phyloP scores from a whole-genome alignment of 768 basidiomycete species.

The Mycena alexandri region DNA sequence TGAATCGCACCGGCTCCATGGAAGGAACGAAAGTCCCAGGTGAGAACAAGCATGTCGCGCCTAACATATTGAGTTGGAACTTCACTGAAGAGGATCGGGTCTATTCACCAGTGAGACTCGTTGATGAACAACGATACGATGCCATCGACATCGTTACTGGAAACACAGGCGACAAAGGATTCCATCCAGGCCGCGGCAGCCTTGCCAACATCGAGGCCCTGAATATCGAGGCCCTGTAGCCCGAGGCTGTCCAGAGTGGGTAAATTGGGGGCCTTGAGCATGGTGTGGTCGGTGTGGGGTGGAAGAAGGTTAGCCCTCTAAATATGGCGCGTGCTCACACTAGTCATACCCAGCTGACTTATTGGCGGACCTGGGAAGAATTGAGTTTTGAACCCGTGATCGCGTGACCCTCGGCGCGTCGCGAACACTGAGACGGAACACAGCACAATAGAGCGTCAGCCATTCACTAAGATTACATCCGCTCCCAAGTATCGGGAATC shows the following conservation, averaged over 20 bases:
- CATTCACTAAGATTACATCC: no score
- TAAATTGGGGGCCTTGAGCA: conserved; percentile 28
- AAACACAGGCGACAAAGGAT: conserved; percentile 36
- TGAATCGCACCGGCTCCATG: conserved; percentile 55
- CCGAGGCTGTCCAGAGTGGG: conserved; percentile 46
- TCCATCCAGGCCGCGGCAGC: conserved; percentile 47
- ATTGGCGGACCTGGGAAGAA: no score
- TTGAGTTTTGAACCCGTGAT: no score
- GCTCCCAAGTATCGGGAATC: no score
- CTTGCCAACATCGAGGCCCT: conserved; percentile 39
- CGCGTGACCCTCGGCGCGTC: no score
- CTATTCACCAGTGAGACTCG: conserved; percentile 56
- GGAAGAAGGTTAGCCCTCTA: background rate
- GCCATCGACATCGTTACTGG: conserved; percentile 39
- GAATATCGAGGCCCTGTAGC: conserved; percentile 21
- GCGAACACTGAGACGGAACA: no score
- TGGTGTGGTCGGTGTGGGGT: background rate
- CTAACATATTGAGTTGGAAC: no score
- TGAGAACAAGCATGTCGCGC: conserved; percentile 72
- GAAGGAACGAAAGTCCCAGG: conserved; percentile 75
- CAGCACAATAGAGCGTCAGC: no score
- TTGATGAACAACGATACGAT: conserved; percentile 52
- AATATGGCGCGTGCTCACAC: no score
- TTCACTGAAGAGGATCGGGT: no score
- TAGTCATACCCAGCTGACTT: no score